Evolutionary conservation across 2,329 filamentous ascomycete species (phyloP).

Genomic region (Fusarium verrucosum): DNA sequence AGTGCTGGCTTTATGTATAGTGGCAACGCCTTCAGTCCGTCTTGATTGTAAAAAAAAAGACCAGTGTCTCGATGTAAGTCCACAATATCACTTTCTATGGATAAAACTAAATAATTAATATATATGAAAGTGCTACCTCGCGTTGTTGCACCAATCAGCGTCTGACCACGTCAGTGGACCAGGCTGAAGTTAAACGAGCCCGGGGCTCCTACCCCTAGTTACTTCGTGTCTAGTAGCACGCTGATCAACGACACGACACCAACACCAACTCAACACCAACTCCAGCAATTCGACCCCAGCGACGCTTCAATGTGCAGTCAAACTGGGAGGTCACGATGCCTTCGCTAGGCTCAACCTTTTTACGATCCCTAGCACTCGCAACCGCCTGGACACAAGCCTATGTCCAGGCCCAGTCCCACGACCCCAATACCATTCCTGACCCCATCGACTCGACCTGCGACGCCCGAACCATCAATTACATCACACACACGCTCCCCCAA

Average conservation of each 20-base stretch:
- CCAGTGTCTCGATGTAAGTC: not conserved
- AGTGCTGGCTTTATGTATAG: not conserved
- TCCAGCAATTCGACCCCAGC: constrained; percentile 1
- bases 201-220: constrained; percentile 3
- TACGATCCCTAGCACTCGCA: constrained; percentile 18
- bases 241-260: constrained; percentile 22
- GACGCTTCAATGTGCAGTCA: constrained; percentile 27
- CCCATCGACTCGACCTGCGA: constrained; percentile 51
- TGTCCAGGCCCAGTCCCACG: constrained; percentile 4
- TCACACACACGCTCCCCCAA: constrained; percentile 79
- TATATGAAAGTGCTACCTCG: too few species aligned
- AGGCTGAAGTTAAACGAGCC: constrained; percentile 12
- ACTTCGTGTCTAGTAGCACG: constrained; percentile 18
- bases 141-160: constrained; percentile 13
- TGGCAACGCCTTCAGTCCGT: too few species aligned
- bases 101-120: not conserved
- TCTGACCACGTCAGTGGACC: constrained; percentile 9
- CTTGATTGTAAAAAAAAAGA: not conserved
- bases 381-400: constrained; percentile 14
- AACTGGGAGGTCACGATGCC: constrained; percentile 28
- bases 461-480: constrained; percentile 79
- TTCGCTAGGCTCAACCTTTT: constrained; percentile 28
- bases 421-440: not conserved
- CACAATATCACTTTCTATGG: not conserved
- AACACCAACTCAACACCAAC: constrained; percentile 5